Base-by-base conservation (phyloP, 2,329 filamentous ascomycete species). In the Hypoxylon sp. region DNA sequence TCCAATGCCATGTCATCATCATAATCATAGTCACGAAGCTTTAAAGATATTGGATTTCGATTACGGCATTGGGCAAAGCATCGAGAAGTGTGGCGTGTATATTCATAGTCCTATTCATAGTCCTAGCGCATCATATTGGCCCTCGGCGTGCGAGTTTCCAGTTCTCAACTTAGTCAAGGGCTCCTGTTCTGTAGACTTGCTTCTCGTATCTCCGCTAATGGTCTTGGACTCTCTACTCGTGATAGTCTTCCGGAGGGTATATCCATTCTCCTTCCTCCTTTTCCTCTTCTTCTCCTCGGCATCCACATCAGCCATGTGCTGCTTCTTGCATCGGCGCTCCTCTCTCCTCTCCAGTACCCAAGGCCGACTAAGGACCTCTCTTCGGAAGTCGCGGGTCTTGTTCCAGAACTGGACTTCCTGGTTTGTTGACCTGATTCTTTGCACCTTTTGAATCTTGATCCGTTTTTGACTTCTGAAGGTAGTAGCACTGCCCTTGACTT, bases 361-460 rank as follows among this genome's bases (percentile, higher is more conserved):
- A 0, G 87, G 84, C 62, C 76, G 78, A 2, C 78, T 76, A 13
- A 91, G 80, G 5, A 88, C 80, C 3, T 86, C 82, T 35, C 74
- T 74, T 37, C 82, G 82, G 73, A 91, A 90, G 31, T 77, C 77
- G 17, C 76, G 70, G 48, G 84, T 80, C 78, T 87, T 87, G 72
- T 85, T 81, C 89, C 89, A 91, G 8, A 90, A 86, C 6, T 74
- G 77, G 3, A 90, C 80, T 75, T 92, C 90, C 35, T 86, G 81
- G 50, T 84, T 82, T 0, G 88, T 91, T 48, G 84, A 83, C 24
- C 74, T 76, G 3, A 91, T 62, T 0, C 81, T 71, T n/a, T 76
- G 74, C 62, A 88, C 78, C 72, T 85, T 87, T 50, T 85, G 81
- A 22, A 88, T 81, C 47, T 82, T 83, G 69, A 91, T 80, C 74